phyloP scores from a whole-genome alignment of 2,329 filamentous ascomycete species.

The Fusarium nanum region DNA sequence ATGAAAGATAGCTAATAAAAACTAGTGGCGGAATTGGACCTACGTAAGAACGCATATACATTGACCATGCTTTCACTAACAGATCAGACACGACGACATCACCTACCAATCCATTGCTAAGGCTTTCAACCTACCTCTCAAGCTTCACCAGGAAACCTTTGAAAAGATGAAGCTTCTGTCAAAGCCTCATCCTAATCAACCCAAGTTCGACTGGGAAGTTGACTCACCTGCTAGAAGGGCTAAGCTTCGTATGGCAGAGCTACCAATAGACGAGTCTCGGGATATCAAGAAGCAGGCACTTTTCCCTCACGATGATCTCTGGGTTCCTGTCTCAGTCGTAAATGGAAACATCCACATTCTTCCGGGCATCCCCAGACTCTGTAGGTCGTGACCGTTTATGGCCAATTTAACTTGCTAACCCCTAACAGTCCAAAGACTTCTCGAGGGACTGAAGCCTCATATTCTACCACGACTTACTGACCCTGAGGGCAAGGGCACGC shows the following conservation, averaged over 20 bases:
- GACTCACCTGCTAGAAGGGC: constrained; percentile 82
- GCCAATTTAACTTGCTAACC: constrained; percentile 14
- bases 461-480: constrained; percentile 79
- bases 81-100: constrained; percentile 88
- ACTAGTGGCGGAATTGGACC: constrained; percentile 89
- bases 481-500: constrained; percentile 83
- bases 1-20: constrained; percentile 16
- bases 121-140: constrained; percentile 81
- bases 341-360: constrained; percentile 95
- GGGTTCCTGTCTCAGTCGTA: constrained; percentile 90
- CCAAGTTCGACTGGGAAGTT: constrained; percentile 84
- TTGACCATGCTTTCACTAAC: constrained; percentile 30
- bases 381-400: constrained; percentile 53
- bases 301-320: constrained; percentile 83
- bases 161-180: constrained; percentile 86
- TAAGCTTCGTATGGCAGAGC: constrained; percentile 88
- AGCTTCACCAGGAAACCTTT: constrained; percentile 81
- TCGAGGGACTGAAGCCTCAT: constrained; percentile 79
- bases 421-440: constrained; percentile 72
- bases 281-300: constrained; percentile 77
- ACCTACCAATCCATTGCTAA: constrained; percentile 95
- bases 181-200: constrained; percentile 77
- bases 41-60: constrained; percentile 67
- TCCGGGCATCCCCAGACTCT: constrained; percentile 88
- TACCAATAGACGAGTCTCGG: constrained; percentile 78